Percentiles rank a stretch among this genome's conserved stretches.
Evolutionary conservation across 2,329 filamentous ascomycete genomes (phyloP).

Genomic region (Exophiala viscosa): DNA sequence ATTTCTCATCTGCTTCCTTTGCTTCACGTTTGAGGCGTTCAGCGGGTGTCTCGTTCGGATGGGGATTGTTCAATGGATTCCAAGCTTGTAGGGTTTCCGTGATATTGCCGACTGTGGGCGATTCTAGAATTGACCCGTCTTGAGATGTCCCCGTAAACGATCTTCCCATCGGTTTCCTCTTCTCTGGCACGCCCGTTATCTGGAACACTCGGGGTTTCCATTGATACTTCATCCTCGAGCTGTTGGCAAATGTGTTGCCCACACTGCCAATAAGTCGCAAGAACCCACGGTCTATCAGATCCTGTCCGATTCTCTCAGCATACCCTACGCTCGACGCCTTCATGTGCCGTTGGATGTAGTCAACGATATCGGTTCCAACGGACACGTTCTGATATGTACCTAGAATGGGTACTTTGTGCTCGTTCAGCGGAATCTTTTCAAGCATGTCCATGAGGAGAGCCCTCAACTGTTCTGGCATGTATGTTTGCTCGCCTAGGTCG

Average conservation of each 20-base stretch:
- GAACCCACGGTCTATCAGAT: slow-evolving; percentile 80
- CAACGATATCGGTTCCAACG: slow-evolving; percentile 85
- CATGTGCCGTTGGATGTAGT: slow-evolving; percentile 89
- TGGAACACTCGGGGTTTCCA: slow-evolving; percentile 93
- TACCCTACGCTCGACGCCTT: slow-evolving; percentile 79
- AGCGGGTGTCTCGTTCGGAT: slow-evolving; percentile 88
- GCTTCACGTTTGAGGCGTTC: slow-evolving; percentile 87
- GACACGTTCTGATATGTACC: slow-evolving; percentile 94
- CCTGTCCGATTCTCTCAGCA: slow-evolving; percentile 91
- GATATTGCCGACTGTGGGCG: slow-evolving; percentile 75
- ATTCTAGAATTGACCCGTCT: slow-evolving; percentile 58
- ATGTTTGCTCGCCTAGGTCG: slow-evolving; percentile 87
- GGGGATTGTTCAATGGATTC: slow-evolving; percentile 84
- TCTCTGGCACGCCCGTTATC: slow-evolving; percentile 80
- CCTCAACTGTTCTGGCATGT: slow-evolving; percentile 81
- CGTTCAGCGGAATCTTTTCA: slow-evolving; percentile 77
- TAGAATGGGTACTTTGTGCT: slow-evolving; percentile 92
- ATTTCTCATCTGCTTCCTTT: slow-evolving; percentile 84
- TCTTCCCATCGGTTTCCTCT: slow-evolving; percentile 68
- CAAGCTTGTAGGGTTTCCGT: slow-evolving; percentile 87
- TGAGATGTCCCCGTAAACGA: slow-evolving; percentile 67
- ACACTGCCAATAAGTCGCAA: slow-evolving; percentile 89
- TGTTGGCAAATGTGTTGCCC: slow-evolving; percentile 93
- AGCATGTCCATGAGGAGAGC: slow-evolving; percentile 84
- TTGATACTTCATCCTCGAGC: slow-evolving; percentile 94